Base-by-base conservation (phyloP, 31 red algal species). In the Odonthalia washingtoniensis region DNA sequence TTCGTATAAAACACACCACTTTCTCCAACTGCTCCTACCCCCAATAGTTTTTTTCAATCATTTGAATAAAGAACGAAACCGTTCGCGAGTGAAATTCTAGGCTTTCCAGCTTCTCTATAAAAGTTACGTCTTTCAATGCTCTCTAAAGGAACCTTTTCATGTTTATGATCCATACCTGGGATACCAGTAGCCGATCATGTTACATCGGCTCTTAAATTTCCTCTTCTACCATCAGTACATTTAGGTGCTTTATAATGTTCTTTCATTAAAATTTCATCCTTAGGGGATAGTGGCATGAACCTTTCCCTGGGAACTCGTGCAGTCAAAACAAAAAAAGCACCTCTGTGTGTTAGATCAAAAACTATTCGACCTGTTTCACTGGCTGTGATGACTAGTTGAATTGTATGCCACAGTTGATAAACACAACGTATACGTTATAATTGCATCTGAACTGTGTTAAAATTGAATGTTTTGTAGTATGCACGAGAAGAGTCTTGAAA, bases 1-100 rank as follows among this genome's bases (percentile, higher is more conserved):
- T 94, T 74, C 36, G 92, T 94, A 62, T 94, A 94, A 72, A 94
- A 94, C 21, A 83, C 69, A 52, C 85, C 87, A 34, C 69, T 45
- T 14, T 65, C 52, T 34, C 65, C 38, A 12, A 24, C 28, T 0
- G 57, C 72, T 0, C 80, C 86, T n/a, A n/a, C n/a, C n/a, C n/a
- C n/a, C 5, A 24, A 36, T 4, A 86, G 66, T 16, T 81, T 46
- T 6, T 64, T 49, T 73, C 89, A 92, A 37, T 74, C 35, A 28
- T 79, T 34, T 27, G 73, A 79, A 26, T 38, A 70, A 41, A 92
- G 61, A 4, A 62, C 21, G 52, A 82, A 92, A 0, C 85, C 38
- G 2, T 69, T 3, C 26, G 72, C 32, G 2, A 38, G 57, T 2
- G 85, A 35, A 3, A 91, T 45, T 0, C 80, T 36, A 1, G 73